A percentile compares a stretch with the other conserved stretches of the same genome.
Conservation (phyloP, 73 alveolate genomes). For the Symbiodinium natans region DNA sequence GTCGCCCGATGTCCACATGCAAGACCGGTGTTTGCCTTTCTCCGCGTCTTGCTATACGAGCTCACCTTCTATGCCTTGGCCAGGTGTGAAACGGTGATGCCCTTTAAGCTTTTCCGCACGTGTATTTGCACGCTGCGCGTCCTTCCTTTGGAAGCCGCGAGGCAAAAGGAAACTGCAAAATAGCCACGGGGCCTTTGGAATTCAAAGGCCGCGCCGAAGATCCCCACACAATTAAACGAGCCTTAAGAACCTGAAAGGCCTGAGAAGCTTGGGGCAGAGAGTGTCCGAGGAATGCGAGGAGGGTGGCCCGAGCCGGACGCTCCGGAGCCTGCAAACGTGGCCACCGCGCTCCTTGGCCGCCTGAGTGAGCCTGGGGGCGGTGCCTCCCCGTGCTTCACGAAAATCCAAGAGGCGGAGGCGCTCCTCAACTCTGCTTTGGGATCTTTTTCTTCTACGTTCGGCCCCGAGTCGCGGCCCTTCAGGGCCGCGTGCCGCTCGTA, state of each 20-base stretch:
- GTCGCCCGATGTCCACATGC: too few relatives aligned
- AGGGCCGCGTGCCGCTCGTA: slow-evolving; percentile 10
- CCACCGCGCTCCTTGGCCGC: neutral
- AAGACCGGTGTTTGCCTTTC: too few relatives aligned
- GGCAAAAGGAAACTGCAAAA: too few relatives aligned
- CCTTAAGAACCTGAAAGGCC: neutral
- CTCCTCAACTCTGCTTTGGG: neutral
- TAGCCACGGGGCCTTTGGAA: too few relatives aligned
- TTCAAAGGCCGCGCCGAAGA: too few relatives aligned
- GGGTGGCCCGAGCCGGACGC: neutral
- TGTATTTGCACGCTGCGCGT: neutral
- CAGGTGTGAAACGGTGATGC: neutral
- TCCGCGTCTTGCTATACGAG: too few relatives aligned
- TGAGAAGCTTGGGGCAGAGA: neutral
- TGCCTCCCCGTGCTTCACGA: neutral
- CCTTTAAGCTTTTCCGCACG: slow-evolving; percentile 5
- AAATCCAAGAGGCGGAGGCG: neutral
- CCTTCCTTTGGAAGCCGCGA: too few relatives aligned
- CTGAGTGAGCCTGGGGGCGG: neutral
- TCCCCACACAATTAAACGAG: too few relatives aligned
- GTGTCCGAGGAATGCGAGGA: neutral
- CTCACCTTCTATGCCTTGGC: too few relatives aligned
- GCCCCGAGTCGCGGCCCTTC: neutral
- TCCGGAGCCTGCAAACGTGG: neutral
- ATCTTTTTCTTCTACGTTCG: too few relatives aligned